phyloP scores from a whole-genome alignment of 2,329 filamentous ascomycete species.

The Xylariaceae sp. region DNA sequence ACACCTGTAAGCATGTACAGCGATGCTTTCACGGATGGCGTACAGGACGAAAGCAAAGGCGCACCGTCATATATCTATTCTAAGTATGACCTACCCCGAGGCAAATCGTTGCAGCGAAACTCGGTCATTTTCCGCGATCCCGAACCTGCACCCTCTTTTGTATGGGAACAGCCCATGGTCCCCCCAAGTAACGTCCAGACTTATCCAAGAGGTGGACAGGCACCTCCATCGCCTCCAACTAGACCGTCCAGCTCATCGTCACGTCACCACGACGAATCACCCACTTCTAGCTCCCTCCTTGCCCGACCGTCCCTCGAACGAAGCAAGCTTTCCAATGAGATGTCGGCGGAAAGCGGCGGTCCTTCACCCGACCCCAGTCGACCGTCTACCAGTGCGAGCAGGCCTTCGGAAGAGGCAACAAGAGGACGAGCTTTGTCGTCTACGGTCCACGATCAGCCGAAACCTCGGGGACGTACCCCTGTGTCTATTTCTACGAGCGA shows the following conservation, averaged over 20 bases:
- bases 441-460: slow-evolving; percentile 32
- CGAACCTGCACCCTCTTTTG: slow-evolving; percentile 48
- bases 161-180: slow-evolving; percentile 56
- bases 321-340: slow-evolving; percentile 47
- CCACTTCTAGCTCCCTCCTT: slow-evolving; percentile 35
- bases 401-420: slow-evolving; percentile 44
- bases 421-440: slow-evolving; percentile 42
- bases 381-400: slow-evolving; percentile 39
- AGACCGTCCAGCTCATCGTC: slow-evolving; percentile 54
- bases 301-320: slow-evolving; percentile 46
- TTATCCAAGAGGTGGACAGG: slow-evolving; percentile 37
- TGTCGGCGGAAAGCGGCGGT: slow-evolving; percentile 33
- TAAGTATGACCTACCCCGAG: slow-evolving; percentile 78
- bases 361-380: slow-evolving; percentile 41
- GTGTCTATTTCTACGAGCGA: slow-evolving; percentile 49
- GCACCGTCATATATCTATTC: slow-evolving; percentile 80
- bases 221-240: slow-evolving; percentile 59
- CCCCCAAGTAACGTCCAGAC: slow-evolving; percentile 39
- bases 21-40: slow-evolving; percentile 57
- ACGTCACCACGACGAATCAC: slow-evolving; percentile 28
- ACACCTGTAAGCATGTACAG: slow-evolving; percentile 71
- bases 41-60: slow-evolving; percentile 40
- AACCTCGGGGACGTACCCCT: slow-evolving; percentile 38
- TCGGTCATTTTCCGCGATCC: slow-evolving; percentile 56
- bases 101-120: slow-evolving; percentile 69